Percentiles rank a stretch among this genome's conserved stretches.
Conservation (phyloP, 805 yeast genomes). For the Lachancea thermotolerans region DNA sequence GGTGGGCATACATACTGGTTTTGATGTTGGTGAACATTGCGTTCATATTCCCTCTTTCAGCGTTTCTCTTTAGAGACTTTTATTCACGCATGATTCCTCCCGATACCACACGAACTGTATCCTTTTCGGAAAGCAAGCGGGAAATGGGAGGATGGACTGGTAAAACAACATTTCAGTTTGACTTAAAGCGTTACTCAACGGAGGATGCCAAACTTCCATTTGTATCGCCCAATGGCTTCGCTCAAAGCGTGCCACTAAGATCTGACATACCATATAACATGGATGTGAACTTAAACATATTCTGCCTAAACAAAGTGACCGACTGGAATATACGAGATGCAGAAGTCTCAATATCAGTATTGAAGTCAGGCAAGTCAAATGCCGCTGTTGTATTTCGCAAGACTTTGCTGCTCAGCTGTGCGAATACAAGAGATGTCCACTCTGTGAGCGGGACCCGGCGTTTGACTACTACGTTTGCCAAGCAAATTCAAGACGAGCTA, state of each 20-base stretch:
- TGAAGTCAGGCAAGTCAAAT: background rate
- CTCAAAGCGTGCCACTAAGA: slow-evolving; percentile 18
- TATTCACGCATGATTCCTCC: slow-evolving; percentile 16
- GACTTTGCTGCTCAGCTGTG: slow-evolving; percentile 4
- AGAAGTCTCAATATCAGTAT: background rate
- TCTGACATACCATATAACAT: slow-evolving; percentile 20
- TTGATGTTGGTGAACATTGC: slow-evolving; percentile 19
- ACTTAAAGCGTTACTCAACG: slow-evolving; percentile 10
- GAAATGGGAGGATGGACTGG: slow-evolving; percentile 2
- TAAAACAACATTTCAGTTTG: slow-evolving; percentile 8
- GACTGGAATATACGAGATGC: slow-evolving; percentile 2
- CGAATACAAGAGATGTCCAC: slow-evolving; percentile 5
- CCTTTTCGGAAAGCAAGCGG: slow-evolving; percentile 13
- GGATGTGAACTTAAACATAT: slow-evolving; percentile 22
- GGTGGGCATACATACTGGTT: slow-evolving; percentile 18
- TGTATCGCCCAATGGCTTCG: slow-evolving; percentile 20
- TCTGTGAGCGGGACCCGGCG: background rate
- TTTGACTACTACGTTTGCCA: slow-evolving; percentile 2
- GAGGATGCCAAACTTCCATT: slow-evolving; percentile 11
- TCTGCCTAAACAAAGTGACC: slow-evolving; percentile 13
- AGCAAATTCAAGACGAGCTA: slow-evolving; percentile 5
- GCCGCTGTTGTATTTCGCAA: slow-evolving; percentile 1
- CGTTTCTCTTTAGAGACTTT: slow-evolving; percentile 25
- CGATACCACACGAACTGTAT: slow-evolving; percentile 24
- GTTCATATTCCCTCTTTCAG: slow-evolving; percentile 25